Evolutionary conservation across 2,329 filamentous ascomycete species (phyloP).

Genomic region (Aspergillus sp.): DNA sequence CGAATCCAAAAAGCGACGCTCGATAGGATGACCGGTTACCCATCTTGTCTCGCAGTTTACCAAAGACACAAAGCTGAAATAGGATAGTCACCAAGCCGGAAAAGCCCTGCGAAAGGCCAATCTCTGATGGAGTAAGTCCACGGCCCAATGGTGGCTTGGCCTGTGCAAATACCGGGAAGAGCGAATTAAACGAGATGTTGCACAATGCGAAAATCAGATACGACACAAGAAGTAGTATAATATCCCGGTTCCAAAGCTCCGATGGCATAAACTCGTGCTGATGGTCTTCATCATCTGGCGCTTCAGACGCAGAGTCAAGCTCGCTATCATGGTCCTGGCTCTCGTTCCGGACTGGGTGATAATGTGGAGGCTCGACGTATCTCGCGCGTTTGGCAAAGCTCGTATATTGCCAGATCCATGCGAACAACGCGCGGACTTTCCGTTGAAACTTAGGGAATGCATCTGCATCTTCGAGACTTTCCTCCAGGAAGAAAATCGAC

Average conservation of each 20-base stretch:
- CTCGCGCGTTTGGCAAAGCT: conserved; percentile 51
- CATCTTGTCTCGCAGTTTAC: conserved; percentile 65
- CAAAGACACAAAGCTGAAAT: conserved; percentile 84
- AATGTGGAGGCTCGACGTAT: conserved; percentile 44
- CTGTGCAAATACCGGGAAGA: conserved; percentile 89
- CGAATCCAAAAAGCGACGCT: conserved; percentile 69
- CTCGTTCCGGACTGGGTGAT: conserved; percentile 22
- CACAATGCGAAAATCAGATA: conserved; percentile 91
- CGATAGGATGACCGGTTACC: conserved; percentile 85
- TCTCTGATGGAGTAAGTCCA: conserved; percentile 65
- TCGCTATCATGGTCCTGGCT: conserved; percentile 37
- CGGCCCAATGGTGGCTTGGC: conserved; percentile 69
- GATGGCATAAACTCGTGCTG: conserved; percentile 46
- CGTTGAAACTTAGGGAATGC: conserved; percentile 55
- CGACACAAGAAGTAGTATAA: conserved; percentile 70
- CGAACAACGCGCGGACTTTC: conserved; percentile 55
- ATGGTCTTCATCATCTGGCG: conserved; percentile 32
- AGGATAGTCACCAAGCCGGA: conserved; percentile 78
- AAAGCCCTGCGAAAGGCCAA: conserved; percentile 77
- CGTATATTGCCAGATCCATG: conserved; percentile 64
- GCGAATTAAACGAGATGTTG: conserved; percentile 90
- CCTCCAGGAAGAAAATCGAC: conserved; percentile 74
- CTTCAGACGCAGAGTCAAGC: conserved; percentile 39
- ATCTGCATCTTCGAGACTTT: conserved; percentile 67
- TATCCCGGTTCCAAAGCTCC: conserved; percentile 70